Conservation (phyloP, 23 red algal genomes). For the Chondrus crispus region DNA sequence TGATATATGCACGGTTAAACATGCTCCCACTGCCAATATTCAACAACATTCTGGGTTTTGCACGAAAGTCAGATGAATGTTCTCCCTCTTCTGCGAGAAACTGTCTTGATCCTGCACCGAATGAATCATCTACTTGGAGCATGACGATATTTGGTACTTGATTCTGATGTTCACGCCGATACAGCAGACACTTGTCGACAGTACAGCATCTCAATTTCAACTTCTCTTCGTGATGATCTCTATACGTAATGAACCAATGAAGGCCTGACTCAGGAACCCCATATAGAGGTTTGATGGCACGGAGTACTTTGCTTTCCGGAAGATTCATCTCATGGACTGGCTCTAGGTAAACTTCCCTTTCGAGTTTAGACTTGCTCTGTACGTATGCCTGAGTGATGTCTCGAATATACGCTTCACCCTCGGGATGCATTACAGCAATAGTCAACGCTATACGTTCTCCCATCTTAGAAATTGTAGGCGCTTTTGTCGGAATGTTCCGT, state of each 20-base stretch:
- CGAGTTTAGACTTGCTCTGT: neutral
- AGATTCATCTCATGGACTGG: neutral
- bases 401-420: neutral
- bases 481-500: neutral
- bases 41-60: neutral
- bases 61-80: neutral
- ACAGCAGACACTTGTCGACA: neutral
- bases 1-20: neutral
- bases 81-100: neutral
- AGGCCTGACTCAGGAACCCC: neutral
- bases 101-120: neutral
- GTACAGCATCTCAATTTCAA: neutral
- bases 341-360: neutral
- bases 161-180: no score
- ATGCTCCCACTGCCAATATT: neutral
- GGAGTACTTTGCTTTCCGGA: neutral
- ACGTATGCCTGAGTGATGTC: slow-evolving; percentile 3
- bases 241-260: neutral
- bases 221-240: neutral
- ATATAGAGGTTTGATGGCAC: neutral
- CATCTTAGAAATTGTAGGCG: neutral
- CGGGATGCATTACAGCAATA: neutral
- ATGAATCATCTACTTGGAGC: neutral
- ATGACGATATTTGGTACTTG: neutral
- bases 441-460: neutral